Conservation (phyloP, 1,284 basidiomycete genomes). For the Irpex lacteus region DNA sequence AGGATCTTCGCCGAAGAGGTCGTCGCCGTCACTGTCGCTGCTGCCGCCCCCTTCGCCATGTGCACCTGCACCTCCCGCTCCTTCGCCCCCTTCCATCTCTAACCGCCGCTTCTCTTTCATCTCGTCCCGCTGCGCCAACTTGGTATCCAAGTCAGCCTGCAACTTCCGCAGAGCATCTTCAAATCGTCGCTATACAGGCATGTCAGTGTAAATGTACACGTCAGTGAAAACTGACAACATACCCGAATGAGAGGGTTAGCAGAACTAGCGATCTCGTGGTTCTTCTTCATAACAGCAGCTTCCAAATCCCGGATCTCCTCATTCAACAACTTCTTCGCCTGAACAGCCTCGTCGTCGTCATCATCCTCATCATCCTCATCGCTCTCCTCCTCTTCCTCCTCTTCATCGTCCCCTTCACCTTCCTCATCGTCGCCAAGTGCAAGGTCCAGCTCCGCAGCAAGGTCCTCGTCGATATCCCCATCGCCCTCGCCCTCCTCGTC, state of each 20-base stretch:
- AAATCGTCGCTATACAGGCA: conserved; percentile 74
- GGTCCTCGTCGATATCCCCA: conserved; percentile 78
- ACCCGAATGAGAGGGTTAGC: conserved; percentile 88
- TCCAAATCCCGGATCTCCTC: conserved; percentile 91
- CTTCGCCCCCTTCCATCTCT: conserved; percentile 60
- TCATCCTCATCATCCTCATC: conserved; percentile 70
- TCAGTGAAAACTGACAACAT: conserved; percentile 18
- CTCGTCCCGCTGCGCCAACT: conserved; percentile 77
- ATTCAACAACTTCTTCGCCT: conserved; percentile 77
- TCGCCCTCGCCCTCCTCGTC: conserved; percentile 62
- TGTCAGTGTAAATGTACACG: not conserved
- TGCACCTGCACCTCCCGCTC: conserved; percentile 42
- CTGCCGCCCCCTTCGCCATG: conserved; percentile 37
- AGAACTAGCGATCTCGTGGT: conserved; percentile 80
- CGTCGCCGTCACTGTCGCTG: conserved; percentile 43
- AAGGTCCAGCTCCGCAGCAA: conserved; percentile 71
- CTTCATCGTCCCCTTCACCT: conserved; percentile 67
- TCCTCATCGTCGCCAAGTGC: conserved; percentile 69
- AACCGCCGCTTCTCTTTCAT: conserved; percentile 68
- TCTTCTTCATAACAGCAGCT: conserved; percentile 85
- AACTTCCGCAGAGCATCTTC: conserved; percentile 90
- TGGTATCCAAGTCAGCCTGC: conserved; percentile 83
- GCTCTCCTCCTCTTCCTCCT: conserved; percentile 66
- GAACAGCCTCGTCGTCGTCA: conserved; percentile 57
- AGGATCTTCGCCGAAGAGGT: conserved; percentile 58